Base-by-base conservation (phyloP, 805 yeast species). In the Yarrowia sp. region DNA sequence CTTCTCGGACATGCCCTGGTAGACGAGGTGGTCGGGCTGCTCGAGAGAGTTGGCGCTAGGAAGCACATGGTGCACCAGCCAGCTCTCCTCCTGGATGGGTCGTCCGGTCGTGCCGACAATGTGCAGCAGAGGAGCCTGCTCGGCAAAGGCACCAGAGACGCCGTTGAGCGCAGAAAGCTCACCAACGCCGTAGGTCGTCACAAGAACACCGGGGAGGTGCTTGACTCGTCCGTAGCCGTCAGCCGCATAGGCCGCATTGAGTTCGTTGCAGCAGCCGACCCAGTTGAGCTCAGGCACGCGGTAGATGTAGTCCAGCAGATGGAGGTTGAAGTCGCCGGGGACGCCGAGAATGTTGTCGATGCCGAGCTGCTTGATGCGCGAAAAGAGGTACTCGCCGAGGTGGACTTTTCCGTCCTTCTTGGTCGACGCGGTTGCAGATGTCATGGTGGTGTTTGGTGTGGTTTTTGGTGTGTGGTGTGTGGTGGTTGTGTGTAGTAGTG, bases 141-240 rank as follows among this genome's bases (percentile, higher is more conserved):
- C 97, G 32, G 96, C 87, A 75, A 81, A 86, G 0, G 96, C 83
- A 55, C 96, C 96, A 31, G 90, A 79, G 61, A 89, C 76, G 51
- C 96, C 96, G 73, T 90, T 90, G 65, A 90, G 69, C 2, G 96
- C 96, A 63, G 90, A 84, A 65, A 90, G 78, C 72, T 90, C 97
- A 63, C 97, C 97, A 16, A 90, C 97, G 56, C 97, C 97, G 73
- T 79, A 88, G 4, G 97, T 90, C 59, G 92, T 84, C 61, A 83
- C 73, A 39, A 83, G 72, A 19, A 84, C 90, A 60, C 90, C 89
- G 6, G 88, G 80, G n/a, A 82, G 80, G 53, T 79, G 77, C 27
- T 85, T 78, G 42, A 77, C 77, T 64, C 93, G 80, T 18, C 94
- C 84, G 69, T 89, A 92, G 5, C 97, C 97, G 72, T 92, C 97